phyloP scores from a whole-genome alignment of 2,329 filamentous ascomycete genomes.

The Elsinoe arachidis region DNA sequence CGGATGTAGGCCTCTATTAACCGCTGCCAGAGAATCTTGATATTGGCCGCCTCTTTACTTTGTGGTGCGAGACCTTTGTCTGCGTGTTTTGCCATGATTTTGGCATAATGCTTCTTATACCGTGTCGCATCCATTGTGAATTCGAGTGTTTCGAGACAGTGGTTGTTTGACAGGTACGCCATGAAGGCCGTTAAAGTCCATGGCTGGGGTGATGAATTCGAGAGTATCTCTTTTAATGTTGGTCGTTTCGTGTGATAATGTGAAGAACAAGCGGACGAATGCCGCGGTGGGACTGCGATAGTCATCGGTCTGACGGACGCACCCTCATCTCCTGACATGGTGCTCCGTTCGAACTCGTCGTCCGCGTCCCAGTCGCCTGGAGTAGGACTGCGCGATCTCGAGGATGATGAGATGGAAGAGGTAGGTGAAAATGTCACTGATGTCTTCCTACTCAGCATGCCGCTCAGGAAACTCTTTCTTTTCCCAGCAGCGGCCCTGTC shows the following conservation, averaged over 20 bases:
- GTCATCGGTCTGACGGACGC: conserved; percentile 38
- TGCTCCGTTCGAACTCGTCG: conserved; percentile 37
- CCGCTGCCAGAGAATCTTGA: conserved; percentile 77
- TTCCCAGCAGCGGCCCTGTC: conserved; percentile 9
- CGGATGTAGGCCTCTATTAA: conserved; percentile 84
- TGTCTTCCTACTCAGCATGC: conserved; percentile 14
- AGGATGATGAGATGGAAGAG: conserved; percentile 11
- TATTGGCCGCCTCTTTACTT: conserved; percentile 54
- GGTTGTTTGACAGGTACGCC: conserved; percentile 92
- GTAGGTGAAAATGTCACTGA: conserved; percentile 11
- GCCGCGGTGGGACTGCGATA: conserved; percentile 32
- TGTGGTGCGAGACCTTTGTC: conserved; percentile 33
- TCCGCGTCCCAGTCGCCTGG: conserved; percentile 33
- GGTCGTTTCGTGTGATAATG: conserved; percentile 43
- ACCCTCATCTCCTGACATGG: conserved; percentile 40
- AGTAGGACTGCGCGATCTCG: conserved; percentile 11
- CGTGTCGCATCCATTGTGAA: conserved; percentile 91
- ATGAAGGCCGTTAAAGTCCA: conserved; percentile 91
- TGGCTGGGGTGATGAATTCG: conserved; percentile 75
- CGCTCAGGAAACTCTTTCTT: conserved; percentile 13
- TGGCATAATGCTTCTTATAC: conserved; percentile 61
- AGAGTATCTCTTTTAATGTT: conserved; percentile 76
- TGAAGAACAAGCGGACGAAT: conserved; percentile 44
- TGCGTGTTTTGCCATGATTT: conserved; percentile 46
- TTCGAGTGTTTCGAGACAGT: conserved; percentile 91